Evolutionary conservation across 1,139 yeast species (phyloP).

Genomic region (Hemisphaericaspora lyxosophila): DNA sequence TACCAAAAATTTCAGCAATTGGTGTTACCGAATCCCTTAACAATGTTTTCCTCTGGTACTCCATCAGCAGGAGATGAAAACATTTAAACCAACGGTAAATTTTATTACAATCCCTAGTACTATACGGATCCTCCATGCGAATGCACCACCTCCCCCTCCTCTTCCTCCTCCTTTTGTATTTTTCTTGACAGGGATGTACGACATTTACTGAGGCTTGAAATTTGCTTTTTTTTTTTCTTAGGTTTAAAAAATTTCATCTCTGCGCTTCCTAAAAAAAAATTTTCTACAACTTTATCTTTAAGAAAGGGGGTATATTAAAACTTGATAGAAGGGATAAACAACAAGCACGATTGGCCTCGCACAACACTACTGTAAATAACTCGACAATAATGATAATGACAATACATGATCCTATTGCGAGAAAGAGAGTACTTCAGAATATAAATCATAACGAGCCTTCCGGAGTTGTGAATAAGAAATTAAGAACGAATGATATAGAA

Average conservation of each 20-base stretch:
- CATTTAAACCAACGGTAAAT: too few species aligned
- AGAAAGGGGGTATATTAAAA: background rate
- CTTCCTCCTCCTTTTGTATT: background rate
- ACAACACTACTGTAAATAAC: too few species aligned
- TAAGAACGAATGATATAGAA: conserved; percentile 7
- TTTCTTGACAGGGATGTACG: background rate
- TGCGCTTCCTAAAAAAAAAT: background rate
- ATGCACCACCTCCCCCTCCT: background rate
- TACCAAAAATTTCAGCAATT: too few species aligned
- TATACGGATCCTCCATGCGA: background rate
- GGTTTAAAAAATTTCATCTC: conserved; percentile 1
- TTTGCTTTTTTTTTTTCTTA: background rate
- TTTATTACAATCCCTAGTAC: too few species aligned
- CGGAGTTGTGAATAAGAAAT: conserved; percentile 12
- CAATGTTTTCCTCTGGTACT: too few species aligned
- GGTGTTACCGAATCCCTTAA: too few species aligned
- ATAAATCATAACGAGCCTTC: conserved; percentile 6
- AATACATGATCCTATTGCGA: conserved; percentile 27
- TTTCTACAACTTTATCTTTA: background rate
- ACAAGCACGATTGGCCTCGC: background rate
- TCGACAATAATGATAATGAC: conserved; percentile 26
- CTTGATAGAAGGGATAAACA: background rate
- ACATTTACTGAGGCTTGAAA: background rate
- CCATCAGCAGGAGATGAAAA: too few species aligned
- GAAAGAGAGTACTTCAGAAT: conserved; percentile 23